Evolutionary conservation across 2,329 filamentous ascomycete genomes (phyloP).

Genomic region (Fusarium sp.): DNA sequence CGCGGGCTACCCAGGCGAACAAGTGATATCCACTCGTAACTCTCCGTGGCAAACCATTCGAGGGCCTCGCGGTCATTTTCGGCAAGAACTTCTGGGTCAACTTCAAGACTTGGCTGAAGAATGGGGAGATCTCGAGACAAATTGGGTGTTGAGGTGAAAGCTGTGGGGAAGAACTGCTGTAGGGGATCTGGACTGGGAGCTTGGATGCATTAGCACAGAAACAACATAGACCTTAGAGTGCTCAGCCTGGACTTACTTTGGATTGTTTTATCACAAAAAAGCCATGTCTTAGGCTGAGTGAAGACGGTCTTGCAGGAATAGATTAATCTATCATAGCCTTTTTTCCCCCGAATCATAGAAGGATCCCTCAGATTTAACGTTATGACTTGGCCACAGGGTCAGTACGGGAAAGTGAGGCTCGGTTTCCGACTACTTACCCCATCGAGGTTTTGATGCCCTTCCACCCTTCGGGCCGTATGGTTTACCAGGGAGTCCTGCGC

Average conservation of each 20-base stretch:
- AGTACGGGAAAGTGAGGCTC: slow-evolving; percentile 35
- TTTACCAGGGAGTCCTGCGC: slow-evolving; percentile 82
- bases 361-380: slow-evolving; percentile 79
- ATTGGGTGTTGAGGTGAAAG: slow-evolving; percentile 54
- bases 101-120: slow-evolving; percentile 44
- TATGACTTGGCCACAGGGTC: slow-evolving; percentile 68
- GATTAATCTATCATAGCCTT: slow-evolving; percentile 81
- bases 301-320: slow-evolving; percentile 86
- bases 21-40: slow-evolving; percentile 84
- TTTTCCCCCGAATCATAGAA: slow-evolving; percentile 86
- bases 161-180: slow-evolving; percentile 58
- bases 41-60: slow-evolving; percentile 72
- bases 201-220: slow-evolving; percentile 51
- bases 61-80: slow-evolving; percentile 62
- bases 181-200: slow-evolving; percentile 66
- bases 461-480: slow-evolving; percentile 71
- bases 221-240: background rate
- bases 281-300: slow-evolving; percentile 76
- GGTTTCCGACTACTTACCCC: slow-evolving; percentile 66
- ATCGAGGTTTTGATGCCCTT: slow-evolving; percentile 75
- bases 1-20: slow-evolving; percentile 75
- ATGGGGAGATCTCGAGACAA: slow-evolving; percentile 37
- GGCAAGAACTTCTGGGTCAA: slow-evolving; percentile 50
- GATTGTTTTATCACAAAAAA: slow-evolving; percentile 75
- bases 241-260: slow-evolving; percentile 44